Base-by-base conservation (phyloP, 2,329 filamentous ascomycete genomes). In the Colletotrichum agaves region DNA sequence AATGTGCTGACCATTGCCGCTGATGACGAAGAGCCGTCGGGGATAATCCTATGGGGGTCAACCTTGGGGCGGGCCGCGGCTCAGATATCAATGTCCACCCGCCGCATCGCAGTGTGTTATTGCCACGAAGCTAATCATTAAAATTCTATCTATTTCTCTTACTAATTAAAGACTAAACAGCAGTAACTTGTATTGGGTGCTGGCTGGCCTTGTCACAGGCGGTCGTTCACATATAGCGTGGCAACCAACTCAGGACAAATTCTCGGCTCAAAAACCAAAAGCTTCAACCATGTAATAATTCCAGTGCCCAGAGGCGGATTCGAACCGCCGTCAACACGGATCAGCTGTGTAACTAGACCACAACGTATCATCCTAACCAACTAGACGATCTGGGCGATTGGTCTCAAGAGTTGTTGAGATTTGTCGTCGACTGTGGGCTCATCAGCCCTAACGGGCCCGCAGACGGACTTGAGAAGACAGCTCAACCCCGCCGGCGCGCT, bases 311-410 rank as follows among this genome's bases (percentile, higher is more conserved):
- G 64, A 67, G 64, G 64, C 64, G 64, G 61, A 67, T 67, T 67
- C 64, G 64, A 67, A 67, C 64, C 64, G 64, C 64, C 64, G 64
- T 67, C 64, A 67, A 67, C 64, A 67, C 64, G 64, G 64, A 61
- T 33, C n/a, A 46, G 53, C 60, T 57, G 64, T 53, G 55, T 64
- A 21, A 52, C 44, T 46, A 67, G 64, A 67, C 64, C 64, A 67
- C 64, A 67, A 67, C 64, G 64, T 67, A 67, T 67, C 61, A 67
- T 67, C 64, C 64, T 67, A 67, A 67, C 64, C 64, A 67, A 53
- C 64, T 63, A 67, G 64, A 67, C 64, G 64, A 67, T 67, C 64
- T 67, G 64, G 39, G 64, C 64, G 31, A 50, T 53, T 50, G 64
- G 55, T 60, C 19, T 3, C n/a, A 23, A 50, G 39, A 10, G 5